These are phyloP conservation scores for Planoprotostelium fungivorum DNA, from an alignment of 78 protist genomes.

Conservation along the genomic window DNA sequence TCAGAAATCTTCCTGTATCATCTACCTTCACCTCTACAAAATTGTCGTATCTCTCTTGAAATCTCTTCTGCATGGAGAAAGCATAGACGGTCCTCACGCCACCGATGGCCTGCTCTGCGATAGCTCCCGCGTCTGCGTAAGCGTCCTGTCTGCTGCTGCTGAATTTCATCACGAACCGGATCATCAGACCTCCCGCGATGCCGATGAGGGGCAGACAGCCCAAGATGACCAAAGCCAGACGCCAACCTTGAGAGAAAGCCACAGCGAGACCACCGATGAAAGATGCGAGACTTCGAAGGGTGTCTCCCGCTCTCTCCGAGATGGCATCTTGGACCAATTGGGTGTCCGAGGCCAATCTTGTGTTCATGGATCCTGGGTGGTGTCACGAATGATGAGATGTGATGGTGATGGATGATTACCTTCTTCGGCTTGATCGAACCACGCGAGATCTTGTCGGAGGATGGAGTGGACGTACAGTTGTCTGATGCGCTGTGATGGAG, in stretches of 20 bases:
- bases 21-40: neutral
- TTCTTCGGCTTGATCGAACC: slow-evolving; percentile 41
- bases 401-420: neutral
- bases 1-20: neutral
- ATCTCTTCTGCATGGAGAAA: slow-evolving; percentile 22
- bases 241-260: slow-evolving; percentile 63
- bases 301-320: slow-evolving; percentile 53
- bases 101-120: slow-evolving; percentile 65
- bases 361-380: slow-evolving; percentile 61
- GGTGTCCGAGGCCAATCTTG: slow-evolving; percentile 71
- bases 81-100: slow-evolving; percentile 70
- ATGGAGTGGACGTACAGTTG: slow-evolving; percentile 35
- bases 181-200: slow-evolving; percentile 56
- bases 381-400: neutral
- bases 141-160: slow-evolving; percentile 46
- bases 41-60: neutral
- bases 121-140: slow-evolving; percentile 69
- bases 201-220: slow-evolving; percentile 73
- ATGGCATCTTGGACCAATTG: slow-evolving; percentile 69
- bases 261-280: slow-evolving; percentile 58
- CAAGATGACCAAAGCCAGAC: slow-evolving; percentile 68
- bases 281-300: slow-evolving; percentile 37
- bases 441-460: slow-evolving; percentile 60
- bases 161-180: slow-evolving; percentile 20
- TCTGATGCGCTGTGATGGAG: slow-evolving; percentile 15